Base-by-base conservation (phyloP, 2,329 filamentous ascomycete genomes). In the Botrytis sinoallii region DNA sequence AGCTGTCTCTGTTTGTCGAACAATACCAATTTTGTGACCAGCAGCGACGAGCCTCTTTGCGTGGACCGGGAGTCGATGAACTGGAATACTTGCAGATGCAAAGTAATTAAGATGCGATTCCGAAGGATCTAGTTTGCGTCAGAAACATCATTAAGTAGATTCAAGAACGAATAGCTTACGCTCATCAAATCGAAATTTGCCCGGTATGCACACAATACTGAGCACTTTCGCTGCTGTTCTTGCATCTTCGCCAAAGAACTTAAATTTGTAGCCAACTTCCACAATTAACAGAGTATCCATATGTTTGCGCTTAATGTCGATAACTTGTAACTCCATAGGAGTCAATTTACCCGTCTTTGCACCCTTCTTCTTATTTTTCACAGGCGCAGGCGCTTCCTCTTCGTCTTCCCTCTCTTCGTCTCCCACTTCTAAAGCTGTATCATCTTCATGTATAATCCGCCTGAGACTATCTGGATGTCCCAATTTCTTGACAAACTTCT, bases 261-360 rank as follows among this genome's bases (percentile, higher is more conserved):
- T 91, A 83, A 97, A 99, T 82, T 99, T 99, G 84, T 99, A 99
- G 69, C 96, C 96, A 14, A 98, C 96, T 82, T 99, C 95, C 70
- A 98, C 91, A 20, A 98, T 92, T 71, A 99, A 86, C 32, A 99
- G 79, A 0, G 95, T 96, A 81, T 98, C 96, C 84, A 94, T 88
- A 81, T 98, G 91, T 78, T 95, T 93, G 75, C 90, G 88, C 84
- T 99, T 99, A 82, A 99, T 97, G 29, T 97, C 95, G 9, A 99
- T 87, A 74, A 97, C 92, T 79, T 98, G 96, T 59, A 92, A 88
- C 82, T 98, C 95, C 90, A 99, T 92, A 0, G 96, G 96, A 0
- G 96, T 99, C 75, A 99, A 88, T 81, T 98, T 98, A 72, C 87
- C 87, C 3, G 87, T 86, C 81, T 89, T 91, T n/a, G 83, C 88